Conservation (phyloP, 495 filamentous ascomycete species). For the Neurospora sp. region DNA sequence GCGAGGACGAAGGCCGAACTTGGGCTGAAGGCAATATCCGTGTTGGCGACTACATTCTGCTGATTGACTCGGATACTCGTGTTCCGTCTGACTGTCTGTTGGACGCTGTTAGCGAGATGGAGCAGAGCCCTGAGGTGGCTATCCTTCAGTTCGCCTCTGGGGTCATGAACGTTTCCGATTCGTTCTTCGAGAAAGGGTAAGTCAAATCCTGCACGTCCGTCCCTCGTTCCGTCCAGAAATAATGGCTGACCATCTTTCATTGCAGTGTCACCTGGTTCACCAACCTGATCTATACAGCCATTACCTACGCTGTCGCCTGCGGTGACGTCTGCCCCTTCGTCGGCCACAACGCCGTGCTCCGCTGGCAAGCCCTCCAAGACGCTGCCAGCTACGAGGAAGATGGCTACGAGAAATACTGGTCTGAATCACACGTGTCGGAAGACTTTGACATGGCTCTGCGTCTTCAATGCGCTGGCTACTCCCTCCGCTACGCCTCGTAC, state of each 20-base stretch:
- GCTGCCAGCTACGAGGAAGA: conserved; percentile 38
- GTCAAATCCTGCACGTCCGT: not conserved
- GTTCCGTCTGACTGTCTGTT: conserved; percentile 57
- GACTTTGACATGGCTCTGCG: conserved; percentile 69
- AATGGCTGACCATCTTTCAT: conserved; percentile 1
- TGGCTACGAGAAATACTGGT: conserved; percentile 59
- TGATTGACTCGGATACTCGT: conserved; percentile 60
- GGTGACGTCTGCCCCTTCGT: conserved; percentile 63
- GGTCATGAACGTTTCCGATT: conserved; percentile 57
- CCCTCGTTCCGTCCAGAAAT: not conserved
- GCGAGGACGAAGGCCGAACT: conserved; percentile 49
- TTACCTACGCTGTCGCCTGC: conserved; percentile 54
- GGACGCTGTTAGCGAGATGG: conserved; percentile 63
- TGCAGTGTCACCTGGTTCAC: conserved; percentile 59
- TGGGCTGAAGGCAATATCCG: conserved; percentile 63
- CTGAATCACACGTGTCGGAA: conserved; percentile 61
- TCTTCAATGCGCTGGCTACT: conserved; percentile 53
- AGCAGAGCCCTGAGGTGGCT: conserved; percentile 57
- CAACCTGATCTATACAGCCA: conserved; percentile 60
- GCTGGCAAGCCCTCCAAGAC: conserved; percentile 59
- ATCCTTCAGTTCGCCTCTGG: conserved; percentile 60
- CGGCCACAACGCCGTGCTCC: conserved; percentile 60
- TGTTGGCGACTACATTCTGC: conserved; percentile 58
- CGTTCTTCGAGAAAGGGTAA: conserved; percentile 50
- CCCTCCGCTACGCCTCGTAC: conserved; percentile 54